Base-by-base conservation (phyloP, 495 filamentous ascomycete genomes). In the Achaetomiella virescens region DNA sequence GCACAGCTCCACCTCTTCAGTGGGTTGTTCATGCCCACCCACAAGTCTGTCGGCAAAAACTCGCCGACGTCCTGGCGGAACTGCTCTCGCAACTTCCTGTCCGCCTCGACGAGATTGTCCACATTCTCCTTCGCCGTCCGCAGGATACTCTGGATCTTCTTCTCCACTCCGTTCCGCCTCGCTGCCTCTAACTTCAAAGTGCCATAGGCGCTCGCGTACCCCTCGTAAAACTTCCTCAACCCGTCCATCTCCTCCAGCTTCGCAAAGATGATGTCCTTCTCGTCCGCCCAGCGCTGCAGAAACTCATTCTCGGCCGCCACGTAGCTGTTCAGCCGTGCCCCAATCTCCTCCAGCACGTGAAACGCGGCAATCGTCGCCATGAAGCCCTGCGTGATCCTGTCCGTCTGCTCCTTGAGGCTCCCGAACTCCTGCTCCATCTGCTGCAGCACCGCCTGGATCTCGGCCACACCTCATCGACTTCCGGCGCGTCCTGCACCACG, bases 381-480 rank as follows among this genome's bases (percentile, higher is more conserved):
- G 54, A 81, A 70, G 0, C 77, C 76, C 14, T 67, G 70, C 20
- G 74, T 72, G n/a, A 84, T 78, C 29, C 75, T 71, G 2, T 80
- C 71, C 1, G 82, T 71, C 48, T 84, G 80, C 38, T 82, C 78
- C 5, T 76, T 66, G 8, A 88, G 73, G 0, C 78, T 69, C 6
- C 75, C 76, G 47, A 85, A 86, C 35, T 81, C 78, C 0, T 66
- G 70, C 67, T 96, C 91, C 83, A 97, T 92, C 31, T 87, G 82
- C 8, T 77, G 76, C 20, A 89, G 81, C 41, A 81, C 82, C 53
- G 89, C 84, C 55, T 86, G 80, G 46, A 98, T 84, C 61, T 98
- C 93, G 51, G 77, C 70, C 2, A 96, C 14, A 97, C 93, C 61
- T 95, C 93, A 10, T 95, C 90, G 1, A 96, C 90, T 62, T 95